These are phyloP conservation scores for Zygotorulaspora mrakii DNA, from an alignment of 1,139 yeast species.

Conservation along the genomic window DNA sequence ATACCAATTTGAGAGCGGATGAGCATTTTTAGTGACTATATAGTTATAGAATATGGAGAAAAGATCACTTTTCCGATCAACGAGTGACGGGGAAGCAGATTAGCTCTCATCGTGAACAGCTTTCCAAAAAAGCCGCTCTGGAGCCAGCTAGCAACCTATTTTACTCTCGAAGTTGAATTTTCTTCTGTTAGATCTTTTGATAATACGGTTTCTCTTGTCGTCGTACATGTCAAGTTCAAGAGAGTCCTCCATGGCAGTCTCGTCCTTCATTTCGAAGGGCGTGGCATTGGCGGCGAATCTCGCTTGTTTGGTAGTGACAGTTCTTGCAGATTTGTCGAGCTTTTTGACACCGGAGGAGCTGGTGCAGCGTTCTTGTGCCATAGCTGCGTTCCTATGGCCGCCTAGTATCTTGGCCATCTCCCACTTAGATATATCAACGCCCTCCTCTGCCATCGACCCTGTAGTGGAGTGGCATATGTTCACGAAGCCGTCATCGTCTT, in stretches of 20 bases:
- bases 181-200: constrained; percentile 16
- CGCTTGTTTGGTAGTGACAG: neutral
- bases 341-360: neutral
- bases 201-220: constrained; percentile 16
- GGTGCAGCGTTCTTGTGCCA: neutral
- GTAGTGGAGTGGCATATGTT: constrained; percentile 10
- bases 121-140: too few species aligned
- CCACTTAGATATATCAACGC: constrained; percentile 17
- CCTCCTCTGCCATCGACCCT: constrained; percentile 11
- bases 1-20: neutral
- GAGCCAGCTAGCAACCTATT: neutral
- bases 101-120: too few species aligned
- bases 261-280: constrained; percentile 4
- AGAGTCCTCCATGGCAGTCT: constrained; percentile 14
- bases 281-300: constrained; percentile 3
- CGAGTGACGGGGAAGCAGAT: too few species aligned
- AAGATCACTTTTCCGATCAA: too few species aligned
- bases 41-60: constrained; percentile 3
- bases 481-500: constrained; percentile 17
- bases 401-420: constrained; percentile 20
- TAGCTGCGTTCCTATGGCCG: constrained; percentile 5
- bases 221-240: constrained; percentile 17
- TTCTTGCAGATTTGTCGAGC: constrained; percentile 1
- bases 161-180: constrained; percentile 8
- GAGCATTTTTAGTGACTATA: neutral